Evolutionary conservation across 441 rosid species (phyloP), one percentile per base, ranked within the genome.

Genomic region (Gossypium lobatum): DNA sequence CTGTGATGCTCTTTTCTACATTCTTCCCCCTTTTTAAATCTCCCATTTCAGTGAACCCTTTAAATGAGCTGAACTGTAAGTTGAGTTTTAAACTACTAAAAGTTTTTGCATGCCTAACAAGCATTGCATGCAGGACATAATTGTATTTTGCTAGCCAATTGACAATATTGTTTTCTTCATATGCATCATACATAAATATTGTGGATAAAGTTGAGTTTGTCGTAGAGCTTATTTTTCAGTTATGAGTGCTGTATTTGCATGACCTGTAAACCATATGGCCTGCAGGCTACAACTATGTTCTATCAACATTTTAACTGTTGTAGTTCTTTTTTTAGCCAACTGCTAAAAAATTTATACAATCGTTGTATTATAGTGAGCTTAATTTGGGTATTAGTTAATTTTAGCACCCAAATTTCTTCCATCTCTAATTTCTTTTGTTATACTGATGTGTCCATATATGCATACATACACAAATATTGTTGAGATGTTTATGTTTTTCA

Each of bases 141-240:
- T 28, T 50, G 57, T 31, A 34, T 61, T 18, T 26, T 17, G 50
- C 76, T 73, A 31, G 63, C 39, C n/a, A 53, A 16, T 16, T 71
- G 42, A 4, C 9, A 18, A 16, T 39, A 18, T 11, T 54, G 5
- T 55, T 10, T 17, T 13, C 53, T 71, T 37, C 45, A 53, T 69
- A 28, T 9, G 28, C 59, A 69, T 72, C 57, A 42, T 59, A 3
- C 6, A 0, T 71, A 18, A 46, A 8, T 46, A 10, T 26, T 14
- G 37, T 23, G 25, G 68, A 17, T 48, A 37, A 64, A 45, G 21
- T 46, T 66, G 71, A 46, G 71, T 46, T 46, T 46, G 55, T 13
- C 20, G 70, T 66, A 66, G 57, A 66, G 20, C 37, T 45, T 66
- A 48, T 66, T 66, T 66, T 46, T n/a, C 18, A 45, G 21, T 66